These are phyloP conservation scores for Funneliformis caledonium DNA, from an alignment of 371 early-diverging fungal species.

Conservation along the genomic window DNA sequence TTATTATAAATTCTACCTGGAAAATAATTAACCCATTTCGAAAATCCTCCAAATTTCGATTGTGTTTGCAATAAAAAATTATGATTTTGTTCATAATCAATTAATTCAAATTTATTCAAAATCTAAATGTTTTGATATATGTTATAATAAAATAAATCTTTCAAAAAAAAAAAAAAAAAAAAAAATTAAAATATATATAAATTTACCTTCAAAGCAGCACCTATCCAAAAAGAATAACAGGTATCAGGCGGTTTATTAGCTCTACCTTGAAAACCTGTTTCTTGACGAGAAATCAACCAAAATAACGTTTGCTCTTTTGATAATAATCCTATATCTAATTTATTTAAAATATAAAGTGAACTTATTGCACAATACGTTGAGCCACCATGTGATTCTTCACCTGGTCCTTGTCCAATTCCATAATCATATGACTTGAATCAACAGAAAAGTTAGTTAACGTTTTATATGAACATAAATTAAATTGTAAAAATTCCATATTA, in stretches of 20 bases:
- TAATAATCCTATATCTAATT: conserved; percentile 61
- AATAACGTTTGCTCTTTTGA: conserved; percentile 63
- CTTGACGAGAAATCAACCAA: conserved; percentile 85
- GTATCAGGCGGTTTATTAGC: conserved; percentile 91
- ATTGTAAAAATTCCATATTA: background rate
- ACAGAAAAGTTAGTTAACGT: background rate
- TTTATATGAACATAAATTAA: conserved; percentile 7
- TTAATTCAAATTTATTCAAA: conserved; percentile 65
- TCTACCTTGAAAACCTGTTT: conserved; percentile 91
- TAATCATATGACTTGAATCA: conserved; percentile 70
- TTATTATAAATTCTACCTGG: conserved; percentile 57
- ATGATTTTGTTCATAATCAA: conserved; percentile 60
- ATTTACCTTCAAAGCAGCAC: conserved; percentile 73
- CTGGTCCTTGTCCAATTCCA: conserved; percentile 81
- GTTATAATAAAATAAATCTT: background rate
- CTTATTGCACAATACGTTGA: conserved; percentile 91
- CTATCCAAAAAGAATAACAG: conserved; percentile 99
- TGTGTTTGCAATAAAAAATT: conserved; percentile 70
- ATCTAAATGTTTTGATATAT: conserved; percentile 47
- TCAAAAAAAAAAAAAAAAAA: background rate
- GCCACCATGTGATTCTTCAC: conserved; percentile 92
- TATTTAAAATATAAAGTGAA: conserved; percentile 75
- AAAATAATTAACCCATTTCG: conserved; percentile 66
- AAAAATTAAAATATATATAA: background rate
- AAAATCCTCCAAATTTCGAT: conserved; percentile 74